Percentiles rank a stretch among this genome's conserved stretches.
phyloP scores from a whole-genome alignment of 1,139 yeast genomes.

The Entelexis paramagnoliae region DNA sequence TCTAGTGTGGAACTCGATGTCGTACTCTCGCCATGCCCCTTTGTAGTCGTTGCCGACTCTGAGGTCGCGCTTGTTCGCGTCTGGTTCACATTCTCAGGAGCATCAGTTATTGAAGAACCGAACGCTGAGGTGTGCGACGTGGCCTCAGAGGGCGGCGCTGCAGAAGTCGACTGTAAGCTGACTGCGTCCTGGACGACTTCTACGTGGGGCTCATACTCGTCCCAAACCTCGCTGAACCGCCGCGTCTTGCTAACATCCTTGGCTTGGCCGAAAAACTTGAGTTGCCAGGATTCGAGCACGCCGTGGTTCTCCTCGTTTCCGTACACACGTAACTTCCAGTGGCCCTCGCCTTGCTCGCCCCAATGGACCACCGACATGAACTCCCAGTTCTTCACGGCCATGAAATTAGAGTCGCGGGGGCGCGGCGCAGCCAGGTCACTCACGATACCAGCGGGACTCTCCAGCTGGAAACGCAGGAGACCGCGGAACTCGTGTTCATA shows the following conservation, averaged over 20 bases:
- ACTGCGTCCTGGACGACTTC: slow-evolving; percentile 12
- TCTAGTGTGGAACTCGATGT: not conserved
- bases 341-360: slow-evolving; percentile 81
- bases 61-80: no score
- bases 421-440: slow-evolving; percentile 74
- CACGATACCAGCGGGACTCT: slow-evolving; percentile 63
- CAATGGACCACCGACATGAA: slow-evolving; percentile 98
- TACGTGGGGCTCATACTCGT: slow-evolving; percentile 20
- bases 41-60: no score
- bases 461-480: slow-evolving; percentile 50
- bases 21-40: no score
- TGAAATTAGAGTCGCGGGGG: slow-evolving; percentile 42
- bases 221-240: slow-evolving; percentile 30
- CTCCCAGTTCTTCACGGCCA: slow-evolving; percentile 75
- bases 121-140: not conserved
- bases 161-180: not conserved
- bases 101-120: not conserved
- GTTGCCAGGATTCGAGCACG: slow-evolving; percentile 56
- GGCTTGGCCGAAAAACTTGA: slow-evolving; percentile 74
- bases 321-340: slow-evolving; percentile 64
- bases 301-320: slow-evolving; percentile 40
- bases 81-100: not conserved
- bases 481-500: slow-evolving; percentile 63
- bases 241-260: slow-evolving; percentile 53
- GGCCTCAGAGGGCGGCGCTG: not conserved